Base-by-base conservation (phyloP, 1,139 yeast species). In the Zygoascus sp. region DNA sequence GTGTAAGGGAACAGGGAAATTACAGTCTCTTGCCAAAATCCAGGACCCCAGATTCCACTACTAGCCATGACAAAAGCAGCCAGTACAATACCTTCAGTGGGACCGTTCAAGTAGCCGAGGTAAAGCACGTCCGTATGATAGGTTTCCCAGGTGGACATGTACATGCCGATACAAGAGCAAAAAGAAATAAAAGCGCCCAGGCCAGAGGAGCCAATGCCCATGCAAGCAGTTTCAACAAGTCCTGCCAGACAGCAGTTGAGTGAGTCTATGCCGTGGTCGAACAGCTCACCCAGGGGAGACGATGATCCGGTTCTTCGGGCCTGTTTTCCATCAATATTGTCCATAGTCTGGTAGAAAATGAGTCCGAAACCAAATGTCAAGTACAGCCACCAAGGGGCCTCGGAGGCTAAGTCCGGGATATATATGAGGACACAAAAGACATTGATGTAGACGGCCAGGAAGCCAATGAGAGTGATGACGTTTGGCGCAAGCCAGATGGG, bases 321-420 rank as follows among this genome's bases (percentile, higher is more conserved):
- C 64, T 84, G 94, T 57, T 83, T 80, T 9, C 94, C 94, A 62
- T 84, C 94, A 59, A 89, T 81, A 28, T 88, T 88, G 66, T 84
- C 94, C 70, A 84, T 82, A 1, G 94, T 84, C 61, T 84, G 92
- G 66, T 84, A 84, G 76, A 83, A 77, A 63, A 83, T 80, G 52
- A 84, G 71, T 2, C 87, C 83, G 56, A 79, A 68, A 2, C 86
- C 90, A 60, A 81, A 80, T 57, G 80, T 73, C 54, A 76, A 73
- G 63, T 83, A 83, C 48, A 81, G 72, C 87, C 86, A 80, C 39
- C 73, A 58, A n/a, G 92, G 90, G 36, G 76, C 75, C 2, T 72
- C 69, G 6, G 72, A 59, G 16, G 56, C 56, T 55, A 83, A 71
- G 55, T 75, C 74, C 0, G 90, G 89, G 57, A 81, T 81, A 56